phyloP scores from a whole-genome alignment of 176 grass and related monocot species.

The Triticum monococcum region DNA sequence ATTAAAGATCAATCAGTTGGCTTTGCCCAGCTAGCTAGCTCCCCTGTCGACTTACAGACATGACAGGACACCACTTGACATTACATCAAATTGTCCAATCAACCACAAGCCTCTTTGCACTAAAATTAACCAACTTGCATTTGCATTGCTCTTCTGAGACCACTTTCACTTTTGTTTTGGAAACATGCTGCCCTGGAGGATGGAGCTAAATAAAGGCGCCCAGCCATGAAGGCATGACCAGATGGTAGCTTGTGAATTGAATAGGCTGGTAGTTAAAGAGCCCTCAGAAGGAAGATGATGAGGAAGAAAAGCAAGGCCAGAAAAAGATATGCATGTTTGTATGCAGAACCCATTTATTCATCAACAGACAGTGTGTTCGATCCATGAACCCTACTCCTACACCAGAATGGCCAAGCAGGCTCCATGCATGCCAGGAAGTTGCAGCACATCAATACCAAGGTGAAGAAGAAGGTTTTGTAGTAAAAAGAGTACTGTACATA shows the following conservation, averaged over 20 bases:
- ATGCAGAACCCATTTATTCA: slow-evolving; percentile 7
- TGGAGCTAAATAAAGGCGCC: neutral
- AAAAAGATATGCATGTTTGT: slow-evolving; percentile 1
- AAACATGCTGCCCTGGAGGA: neutral
- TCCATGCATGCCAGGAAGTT: neutral
- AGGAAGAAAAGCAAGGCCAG: neutral
- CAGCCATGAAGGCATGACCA: neutral
- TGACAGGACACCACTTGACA: neutral
- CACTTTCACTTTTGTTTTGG: neutral
- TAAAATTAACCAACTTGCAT: neutral
- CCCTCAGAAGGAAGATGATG: neutral
- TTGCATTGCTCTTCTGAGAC: neutral
- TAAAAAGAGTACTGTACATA: neutral
- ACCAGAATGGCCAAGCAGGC: slow-evolving; percentile 11
- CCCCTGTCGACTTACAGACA: neutral
- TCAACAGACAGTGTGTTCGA: neutral
- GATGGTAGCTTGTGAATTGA: slow-evolving; percentile 1
- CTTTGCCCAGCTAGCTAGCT: neutral
- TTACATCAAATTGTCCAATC: slow-evolving; percentile 8
- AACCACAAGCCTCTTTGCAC: neutral
- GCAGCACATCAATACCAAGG: neutral
- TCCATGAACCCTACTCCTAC: neutral
- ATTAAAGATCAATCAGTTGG: neutral
- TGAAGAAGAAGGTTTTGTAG: neutral
- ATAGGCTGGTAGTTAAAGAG: neutral